Base-by-base conservation (phyloP, 805 yeast species). In the Lachancea sp. region DNA sequence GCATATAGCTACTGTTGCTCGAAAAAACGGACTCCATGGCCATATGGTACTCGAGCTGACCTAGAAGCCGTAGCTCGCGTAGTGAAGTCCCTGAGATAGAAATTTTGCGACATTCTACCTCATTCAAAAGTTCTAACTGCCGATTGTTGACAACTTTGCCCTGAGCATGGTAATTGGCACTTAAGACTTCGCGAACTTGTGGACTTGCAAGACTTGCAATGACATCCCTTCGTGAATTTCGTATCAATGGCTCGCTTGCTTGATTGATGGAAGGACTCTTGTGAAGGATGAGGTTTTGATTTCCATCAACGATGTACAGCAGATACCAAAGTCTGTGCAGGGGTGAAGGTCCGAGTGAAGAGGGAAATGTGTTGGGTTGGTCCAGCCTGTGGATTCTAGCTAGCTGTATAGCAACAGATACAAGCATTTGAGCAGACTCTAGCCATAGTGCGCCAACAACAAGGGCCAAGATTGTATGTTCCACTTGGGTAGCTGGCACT, bases 361-460 rank as follows among this genome's bases (percentile, higher is more conserved):
- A 13, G 62, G 55, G 7, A 62, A 50, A 41, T 12, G 37, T 13
- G 20, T n/a, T 15, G 4, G 36, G 45, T 19, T 45, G 48, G 33
- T 52, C 55, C n/a, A 49, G 41, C 30, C 42, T 50, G 53, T 53
- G 42, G 18, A 49, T 55, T 71, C 74, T 74, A 0, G 86, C 85
- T 22, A 81, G 59, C 54, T 82, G 85, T n/a, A 81, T 56, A 0
- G 87, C 87, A 38, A 81, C 56, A 0, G 85, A 83, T 1, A 84
- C 78, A 53, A 80, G 79, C 75, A 79, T 71, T 54, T 78, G 84
- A 15, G 77, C 73, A 49, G 81, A 74, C 17, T 81, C 74, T 38
- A 81, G 70, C 87, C 87, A 82, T 54, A 81, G 78, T 38, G 85
- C 81, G 50, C 84, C 80, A 20, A 81, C 71, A 35, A 81, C 73